A percentile compares a stretch with the other conserved stretches of the same genome.
Conservation (phyloP, 768 basidiomycete species). For the Cystofilobasidium macerans region DNA sequence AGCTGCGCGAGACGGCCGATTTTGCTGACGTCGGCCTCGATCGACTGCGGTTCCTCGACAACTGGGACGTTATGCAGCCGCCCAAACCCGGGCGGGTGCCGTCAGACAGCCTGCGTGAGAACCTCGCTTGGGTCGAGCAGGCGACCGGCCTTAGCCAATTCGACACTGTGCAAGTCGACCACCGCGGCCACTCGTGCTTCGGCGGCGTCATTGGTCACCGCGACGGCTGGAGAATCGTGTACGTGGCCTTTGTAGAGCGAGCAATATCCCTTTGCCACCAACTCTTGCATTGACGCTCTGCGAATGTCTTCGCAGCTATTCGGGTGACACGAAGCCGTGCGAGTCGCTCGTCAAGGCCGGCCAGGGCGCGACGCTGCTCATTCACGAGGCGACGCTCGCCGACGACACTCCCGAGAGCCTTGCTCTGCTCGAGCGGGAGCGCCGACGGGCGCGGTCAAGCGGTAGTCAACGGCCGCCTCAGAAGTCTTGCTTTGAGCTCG, state of each 20-base stretch:
- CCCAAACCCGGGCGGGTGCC: too few relatives aligned
- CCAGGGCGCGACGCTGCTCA: conserved; percentile 59
- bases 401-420: conserved; percentile 57
- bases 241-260: conserved; percentile 35
- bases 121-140: not conserved
- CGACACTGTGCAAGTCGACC: conserved; percentile 58
- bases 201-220: conserved; percentile 57
- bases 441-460: not conserved
- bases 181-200: conserved; percentile 56
- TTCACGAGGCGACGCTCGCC: conserved; percentile 89
- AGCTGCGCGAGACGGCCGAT: conserved; percentile 60
- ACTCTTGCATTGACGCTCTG: conserved; percentile 48
- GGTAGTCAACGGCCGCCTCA: not conserved
- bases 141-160: conserved; percentile 51
- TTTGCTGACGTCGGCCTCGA: conserved; percentile 61
- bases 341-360: conserved; percentile 57
- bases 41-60: conserved; percentile 9
- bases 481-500: conserved; percentile 40
- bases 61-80: not conserved
- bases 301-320: conserved; percentile 67
- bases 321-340: conserved; percentile 78
- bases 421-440: not conserved
- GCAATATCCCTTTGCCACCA: not conserved
- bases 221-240: conserved; percentile 71
- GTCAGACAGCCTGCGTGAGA: too few relatives aligned